Evolutionary conservation across 1,284 basidiomycete species (phyloP).

Genomic region (Ustilago curta): DNA sequence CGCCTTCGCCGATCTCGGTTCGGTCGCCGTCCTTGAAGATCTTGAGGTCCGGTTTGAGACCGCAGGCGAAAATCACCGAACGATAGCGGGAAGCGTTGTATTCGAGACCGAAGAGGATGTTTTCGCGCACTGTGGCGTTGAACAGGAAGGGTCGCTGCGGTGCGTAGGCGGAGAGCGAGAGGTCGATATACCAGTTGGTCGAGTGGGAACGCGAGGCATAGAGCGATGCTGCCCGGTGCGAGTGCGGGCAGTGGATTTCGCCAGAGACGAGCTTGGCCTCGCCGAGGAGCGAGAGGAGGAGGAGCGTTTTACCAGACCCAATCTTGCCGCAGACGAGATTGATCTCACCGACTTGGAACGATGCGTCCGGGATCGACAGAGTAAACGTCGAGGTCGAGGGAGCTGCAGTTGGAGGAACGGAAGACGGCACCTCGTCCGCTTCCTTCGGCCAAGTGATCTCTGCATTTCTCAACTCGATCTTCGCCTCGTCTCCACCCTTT

Average conservation of each 20-base stretch:
- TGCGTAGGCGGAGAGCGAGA: constrained; percentile 76
- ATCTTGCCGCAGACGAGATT: constrained; percentile 61
- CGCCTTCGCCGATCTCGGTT: constrained; percentile 75
- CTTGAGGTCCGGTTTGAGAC: constrained; percentile 74
- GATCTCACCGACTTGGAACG: constrained; percentile 23
- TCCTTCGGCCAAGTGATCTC: constrained; percentile 33
- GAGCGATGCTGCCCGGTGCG: constrained; percentile 28
- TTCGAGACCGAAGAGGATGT: constrained; percentile 71
- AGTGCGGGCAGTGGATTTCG: constrained; percentile 51
- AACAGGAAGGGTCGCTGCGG: constrained; percentile 90
- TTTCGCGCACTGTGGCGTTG: constrained; percentile 78
- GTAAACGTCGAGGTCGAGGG: constrained; percentile 11
- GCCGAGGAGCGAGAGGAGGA: constrained; percentile 62
- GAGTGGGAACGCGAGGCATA: constrained; percentile 11
- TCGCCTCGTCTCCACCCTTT: constrained; percentile 7
- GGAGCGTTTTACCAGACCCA: constrained; percentile 65
- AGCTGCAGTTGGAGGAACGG: background rate
- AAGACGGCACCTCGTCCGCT: background rate
- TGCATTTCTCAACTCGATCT: constrained; percentile 15
- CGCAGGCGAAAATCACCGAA: constrained; percentile 57
- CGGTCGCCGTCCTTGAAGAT: constrained; percentile 80
- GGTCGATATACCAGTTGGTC: constrained; percentile 30
- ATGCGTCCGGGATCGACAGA: constrained; percentile 28
- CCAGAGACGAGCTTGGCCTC: constrained; percentile 56
- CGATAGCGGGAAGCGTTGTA: constrained; percentile 72